phyloP scores from a whole-genome alignment of 257 asterid species.

The Asclepias syriaca region DNA sequence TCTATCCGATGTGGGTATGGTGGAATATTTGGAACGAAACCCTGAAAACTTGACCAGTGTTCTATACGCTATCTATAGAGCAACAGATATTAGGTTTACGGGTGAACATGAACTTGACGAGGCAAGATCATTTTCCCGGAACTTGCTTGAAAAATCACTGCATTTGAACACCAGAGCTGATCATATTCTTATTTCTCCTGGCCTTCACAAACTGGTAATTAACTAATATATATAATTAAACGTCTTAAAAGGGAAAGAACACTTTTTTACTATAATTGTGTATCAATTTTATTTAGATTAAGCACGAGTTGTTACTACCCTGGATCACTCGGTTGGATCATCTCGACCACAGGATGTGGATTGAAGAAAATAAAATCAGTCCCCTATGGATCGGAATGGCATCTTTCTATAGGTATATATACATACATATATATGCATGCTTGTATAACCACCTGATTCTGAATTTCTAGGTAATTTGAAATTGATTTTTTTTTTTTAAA shows the following conservation, averaged over 20 bases:
- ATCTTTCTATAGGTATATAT: constrained; percentile 36
- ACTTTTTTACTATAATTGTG: too few species aligned
- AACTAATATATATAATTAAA: too few species aligned
- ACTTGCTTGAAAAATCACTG: constrained; percentile 24
- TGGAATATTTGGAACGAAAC: constrained; percentile 30
- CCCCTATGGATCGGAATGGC: constrained; percentile 35
- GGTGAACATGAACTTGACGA: constrained; percentile 40
- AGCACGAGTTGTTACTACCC: constrained; percentile 42
- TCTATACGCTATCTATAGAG: constrained; percentile 43
- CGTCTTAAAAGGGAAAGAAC: too few species aligned
- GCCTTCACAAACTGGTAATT: constrained; percentile 37
- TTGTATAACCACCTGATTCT: too few species aligned
- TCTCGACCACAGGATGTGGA: constrained; percentile 55
- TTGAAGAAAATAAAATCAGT: constrained; percentile 35
- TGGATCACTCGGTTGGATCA: constrained; percentile 61
- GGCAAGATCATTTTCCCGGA: constrained; percentile 36
- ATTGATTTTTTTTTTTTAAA: too few species aligned
- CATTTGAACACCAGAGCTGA: constrained; percentile 14
- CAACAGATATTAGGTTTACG: constrained; percentile 39
- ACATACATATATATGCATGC: too few species aligned
- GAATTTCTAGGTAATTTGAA: too few species aligned
- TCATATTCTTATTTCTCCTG: constrained; percentile 23
- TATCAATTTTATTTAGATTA: constrained; percentile 24
- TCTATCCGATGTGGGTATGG: constrained; percentile 23
- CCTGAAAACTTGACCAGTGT: constrained; percentile 19